Base-by-base conservation (phyloP, 768 basidiomycete genomes). In the Mrakia hoshinonis region DNA sequence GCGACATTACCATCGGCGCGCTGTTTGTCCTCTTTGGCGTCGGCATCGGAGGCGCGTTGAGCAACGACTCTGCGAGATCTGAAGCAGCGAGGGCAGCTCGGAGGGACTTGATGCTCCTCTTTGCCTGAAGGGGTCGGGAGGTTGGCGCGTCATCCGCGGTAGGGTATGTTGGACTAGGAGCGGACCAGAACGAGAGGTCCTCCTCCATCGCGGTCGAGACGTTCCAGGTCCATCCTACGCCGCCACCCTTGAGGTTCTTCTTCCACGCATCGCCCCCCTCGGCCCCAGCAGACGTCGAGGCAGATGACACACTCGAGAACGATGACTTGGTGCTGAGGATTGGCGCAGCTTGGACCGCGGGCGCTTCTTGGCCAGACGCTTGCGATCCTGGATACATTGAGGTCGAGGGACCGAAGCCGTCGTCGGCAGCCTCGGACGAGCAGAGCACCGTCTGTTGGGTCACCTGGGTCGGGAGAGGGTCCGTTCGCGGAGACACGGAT, bases 271-370 rank as follows among this genome's bases (percentile, higher is more conserved):
- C 58, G 22, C 58, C 58, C 36, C 58, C 55, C 34, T 34, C 58
- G 18, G 31, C 31, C 18, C 58, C 58, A 3, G 31, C 22, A 22
- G 31, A 43, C 7, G 43, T 61, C 58, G 10, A 11, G 5, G 36
- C 4, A 15, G 31, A 31, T 36, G 31, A 31, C 36, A 31, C 34
- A 22, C 58, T 61, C 2, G 58, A 61, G 58, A 61, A 61, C 15
- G 58, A 61, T 22, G 58, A 61, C 34, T 61, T 61, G 58, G 58
- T 61, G 58, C 58, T 61, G 15, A 61, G 34, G 11, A 61, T 31
- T 9, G 58, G 58, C 34, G 58, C 36, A 20, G 43, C 43, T 6
- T 43, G 43, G 15, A 43, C 34, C 12, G 34, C 31, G 13, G 18
- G 34, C 31, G 5, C 31, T 4, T 36, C 34, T 10, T 15, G 15